Conservation (phyloP, 2,329 filamentous ascomycete genomes). For the Colletotrichum sp. region DNA sequence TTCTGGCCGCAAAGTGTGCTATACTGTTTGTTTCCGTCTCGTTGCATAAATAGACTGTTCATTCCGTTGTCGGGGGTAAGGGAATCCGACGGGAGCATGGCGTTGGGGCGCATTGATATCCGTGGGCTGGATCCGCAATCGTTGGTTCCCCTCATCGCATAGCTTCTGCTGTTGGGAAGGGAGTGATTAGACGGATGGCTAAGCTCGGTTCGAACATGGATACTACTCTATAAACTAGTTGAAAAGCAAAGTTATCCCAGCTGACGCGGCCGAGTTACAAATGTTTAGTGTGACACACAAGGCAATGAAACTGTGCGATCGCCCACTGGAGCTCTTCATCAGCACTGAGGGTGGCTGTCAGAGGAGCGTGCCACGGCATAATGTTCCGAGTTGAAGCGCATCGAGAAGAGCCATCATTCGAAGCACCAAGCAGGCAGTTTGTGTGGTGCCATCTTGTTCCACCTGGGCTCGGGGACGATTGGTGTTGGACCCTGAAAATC, state of each 20-base stretch:
- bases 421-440: not conserved
- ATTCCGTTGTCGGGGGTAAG: not conserved
- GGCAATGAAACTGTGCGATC: not conserved
- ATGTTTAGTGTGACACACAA: not conserved
- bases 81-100: constrained; percentile 11
- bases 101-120: constrained; percentile 21
- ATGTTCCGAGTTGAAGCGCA: not conserved
- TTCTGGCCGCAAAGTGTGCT: not conserved
- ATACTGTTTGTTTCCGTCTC: not conserved
- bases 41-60: constrained; percentile 20
- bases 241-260: not conserved
- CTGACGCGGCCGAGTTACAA: not conserved
- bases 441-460: not conserved
- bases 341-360: not conserved
- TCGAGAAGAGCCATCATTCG: not conserved
- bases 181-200: not conserved
- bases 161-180: not conserved
- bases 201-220: constrained; percentile 3
- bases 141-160: constrained; percentile 1
- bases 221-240: not conserved
- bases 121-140: constrained; percentile 18
- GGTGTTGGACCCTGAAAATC: not conserved
- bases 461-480: not conserved
- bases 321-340: not conserved
- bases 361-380: not conserved